These are phyloP conservation scores for Aureobasidium lini DNA, from an alignment of 2,329 filamentous ascomycete genomes.

Conservation along the genomic window DNA sequence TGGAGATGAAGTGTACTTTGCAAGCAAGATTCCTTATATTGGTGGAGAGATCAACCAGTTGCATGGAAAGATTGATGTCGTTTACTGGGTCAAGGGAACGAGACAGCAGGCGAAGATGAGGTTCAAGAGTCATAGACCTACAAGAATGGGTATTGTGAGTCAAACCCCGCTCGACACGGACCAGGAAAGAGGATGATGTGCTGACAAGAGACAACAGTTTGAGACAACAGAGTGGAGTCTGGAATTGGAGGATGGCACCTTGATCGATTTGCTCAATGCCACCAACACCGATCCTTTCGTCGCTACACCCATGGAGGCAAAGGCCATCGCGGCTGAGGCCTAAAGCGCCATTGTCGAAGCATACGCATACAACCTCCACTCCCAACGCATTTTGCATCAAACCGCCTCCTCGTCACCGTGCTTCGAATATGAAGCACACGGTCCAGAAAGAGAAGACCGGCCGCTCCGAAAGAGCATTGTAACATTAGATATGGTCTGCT, in stretches of 20 bases:
- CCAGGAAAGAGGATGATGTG: conserved; percentile 2
- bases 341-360: neutral
- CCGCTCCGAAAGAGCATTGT: neutral
- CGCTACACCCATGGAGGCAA: conserved; percentile 17
- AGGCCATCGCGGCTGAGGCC: conserved; percentile 1
- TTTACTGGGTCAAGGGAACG: conserved; percentile 78
- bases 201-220: conserved; percentile 47
- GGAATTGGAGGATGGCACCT: conserved; percentile 55
- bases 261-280: conserved; percentile 69
- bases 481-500: neutral
- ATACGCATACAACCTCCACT: too few relatives aligned
- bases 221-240: conserved; percentile 89
- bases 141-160: conserved; percentile 49
- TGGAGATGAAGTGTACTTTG: conserved; percentile 59
- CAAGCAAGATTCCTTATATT: conserved; percentile 42
- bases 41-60: conserved; percentile 77
- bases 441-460: neutral
- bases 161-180: too few relatives aligned
- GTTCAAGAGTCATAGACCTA: conserved; percentile 68
- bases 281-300: conserved; percentile 57
- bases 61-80: conserved; percentile 81
- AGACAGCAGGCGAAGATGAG: conserved; percentile 64
- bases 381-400: neutral
- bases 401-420: neutral
- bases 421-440: neutral